Percentiles rank a stretch among this genome's conserved stretches.
These are phyloP conservation scores for Coprinopsis marcescibilis DNA, from an alignment of 768 basidiomycete genomes.

Conservation along the genomic window DNA sequence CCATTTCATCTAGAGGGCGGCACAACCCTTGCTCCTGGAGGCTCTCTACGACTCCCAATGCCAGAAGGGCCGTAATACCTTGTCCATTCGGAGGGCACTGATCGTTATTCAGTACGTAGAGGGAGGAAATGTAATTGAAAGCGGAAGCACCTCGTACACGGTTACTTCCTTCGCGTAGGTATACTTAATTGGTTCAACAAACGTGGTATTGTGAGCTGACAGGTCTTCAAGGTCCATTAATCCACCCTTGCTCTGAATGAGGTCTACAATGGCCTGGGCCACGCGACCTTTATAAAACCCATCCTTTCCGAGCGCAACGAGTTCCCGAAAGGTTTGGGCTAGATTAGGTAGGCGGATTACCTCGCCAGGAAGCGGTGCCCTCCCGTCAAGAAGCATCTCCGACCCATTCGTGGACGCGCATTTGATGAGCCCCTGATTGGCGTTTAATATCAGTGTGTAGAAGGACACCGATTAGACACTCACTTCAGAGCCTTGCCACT, in stretches of 20 bases:
- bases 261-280: constrained; percentile 83
- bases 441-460: background rate
- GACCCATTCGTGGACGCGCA: constrained; percentile 79
- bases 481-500: constrained; percentile 61
- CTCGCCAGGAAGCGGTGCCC: constrained; percentile 81
- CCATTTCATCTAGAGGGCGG: constrained; percentile 67
- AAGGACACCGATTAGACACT: constrained; percentile 2
- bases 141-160: constrained; percentile 70
- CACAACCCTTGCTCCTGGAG: constrained; percentile 72
- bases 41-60: constrained; percentile 87
- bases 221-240: constrained; percentile 94
- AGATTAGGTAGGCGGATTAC: constrained; percentile 77
- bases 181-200: constrained; percentile 89
- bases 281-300: constrained; percentile 93
- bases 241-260: constrained; percentile 82
- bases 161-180: constrained; percentile 83
- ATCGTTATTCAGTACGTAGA: constrained; percentile 5
- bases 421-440: constrained; percentile 56
- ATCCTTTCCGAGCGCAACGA: constrained; percentile 78
- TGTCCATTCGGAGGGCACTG: constrained; percentile 97
- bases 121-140: background rate
- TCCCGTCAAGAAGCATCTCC: constrained; percentile 84
- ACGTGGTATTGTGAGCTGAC: constrained; percentile 68
- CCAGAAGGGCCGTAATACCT: constrained; percentile 90
- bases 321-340: constrained; percentile 74